phyloP scores from a whole-genome alignment of 78 protist genomes.

The Pigoraptor vietnamica region DNA sequence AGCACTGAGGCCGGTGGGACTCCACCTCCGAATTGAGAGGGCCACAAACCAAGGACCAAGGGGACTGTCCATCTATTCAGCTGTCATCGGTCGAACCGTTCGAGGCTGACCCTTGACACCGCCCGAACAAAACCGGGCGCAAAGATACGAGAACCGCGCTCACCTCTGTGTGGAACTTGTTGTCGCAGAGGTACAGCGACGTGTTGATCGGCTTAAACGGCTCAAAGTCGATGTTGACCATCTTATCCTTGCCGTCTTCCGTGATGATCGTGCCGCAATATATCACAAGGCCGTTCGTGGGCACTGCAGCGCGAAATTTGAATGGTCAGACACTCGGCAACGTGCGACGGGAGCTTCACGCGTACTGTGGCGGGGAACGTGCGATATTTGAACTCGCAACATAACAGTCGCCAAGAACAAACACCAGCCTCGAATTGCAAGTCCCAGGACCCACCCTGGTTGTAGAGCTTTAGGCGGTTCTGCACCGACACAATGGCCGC shows the following conservation, averaged over 20 bases:
- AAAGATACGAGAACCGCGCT: not conserved
- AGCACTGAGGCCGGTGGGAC: too few species aligned
- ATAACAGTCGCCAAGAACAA: too few species aligned
- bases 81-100: too few species aligned
- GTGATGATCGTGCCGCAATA: constrained; percentile 98
- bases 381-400: too few species aligned
- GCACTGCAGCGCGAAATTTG: too few species aligned
- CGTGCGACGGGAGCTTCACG: too few species aligned
- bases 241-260: constrained; percentile 93
- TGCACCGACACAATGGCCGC: constrained; percentile 76
- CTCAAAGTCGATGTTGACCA: constrained; percentile 95
- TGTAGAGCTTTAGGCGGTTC: constrained; percentile 84
- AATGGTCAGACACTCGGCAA: too few species aligned
- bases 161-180: constrained; percentile 97
- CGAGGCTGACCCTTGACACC: too few species aligned
- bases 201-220: constrained; percentile 98
- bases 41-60: too few species aligned
- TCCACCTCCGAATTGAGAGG: too few species aligned
- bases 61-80: not conserved
- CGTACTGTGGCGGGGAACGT: too few species aligned
- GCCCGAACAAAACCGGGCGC: too few species aligned
- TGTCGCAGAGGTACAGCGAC: constrained; percentile 97
- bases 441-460: constrained; percentile 16
- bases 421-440: constrained; percentile 79
- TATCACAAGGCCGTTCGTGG: constrained; percentile 95